Evolutionary conservation across 1,284 basidiomycete species (phyloP).

Genomic region (Ceratobasidium sp.): DNA sequence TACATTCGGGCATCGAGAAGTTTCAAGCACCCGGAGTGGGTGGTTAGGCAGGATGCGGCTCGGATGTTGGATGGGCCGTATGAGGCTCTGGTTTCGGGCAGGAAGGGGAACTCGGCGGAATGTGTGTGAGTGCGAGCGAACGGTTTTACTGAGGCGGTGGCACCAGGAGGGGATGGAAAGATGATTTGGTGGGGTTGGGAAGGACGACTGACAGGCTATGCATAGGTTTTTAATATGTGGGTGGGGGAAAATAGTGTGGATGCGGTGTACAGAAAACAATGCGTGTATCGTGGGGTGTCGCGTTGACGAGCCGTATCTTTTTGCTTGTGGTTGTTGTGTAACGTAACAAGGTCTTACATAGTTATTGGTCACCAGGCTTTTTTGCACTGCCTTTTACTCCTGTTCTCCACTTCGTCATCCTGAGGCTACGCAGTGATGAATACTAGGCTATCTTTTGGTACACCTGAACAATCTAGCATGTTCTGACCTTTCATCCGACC

Average conservation of each 20-base stretch:
- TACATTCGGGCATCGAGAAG: conserved; percentile 19
- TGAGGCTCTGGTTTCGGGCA: background rate
- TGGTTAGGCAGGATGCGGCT: conserved; percentile 17
- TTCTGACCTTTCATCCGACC: too few relatives aligned
- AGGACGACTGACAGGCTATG: conserved; percentile 27
- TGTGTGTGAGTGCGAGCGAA: conserved; percentile 20
- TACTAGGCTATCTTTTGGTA: too few relatives aligned
- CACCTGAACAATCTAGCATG: too few relatives aligned
- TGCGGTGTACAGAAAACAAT: conserved; percentile 13
- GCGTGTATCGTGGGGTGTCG: conserved; percentile 15
- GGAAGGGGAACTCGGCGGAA: background rate
- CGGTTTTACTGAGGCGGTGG: background rate
- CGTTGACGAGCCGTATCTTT: background rate
- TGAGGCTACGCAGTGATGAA: too few relatives aligned
- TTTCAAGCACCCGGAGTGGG: conserved; percentile 29
- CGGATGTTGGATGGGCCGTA: conserved; percentile 17
- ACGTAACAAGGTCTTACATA: background rate
- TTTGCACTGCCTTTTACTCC: too few relatives aligned
- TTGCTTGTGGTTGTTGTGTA: conserved; percentile 17
- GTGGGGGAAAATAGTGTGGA: background rate
- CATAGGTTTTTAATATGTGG: background rate
- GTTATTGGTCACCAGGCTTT: too few relatives aligned
- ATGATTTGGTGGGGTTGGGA: conserved; percentile 44
- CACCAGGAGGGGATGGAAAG: conserved; percentile 1
- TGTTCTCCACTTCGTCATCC: too few relatives aligned